Evolutionary conservation across 2,329 filamentous ascomycete species (phyloP).

Genomic region (Phoma sp.): DNA sequence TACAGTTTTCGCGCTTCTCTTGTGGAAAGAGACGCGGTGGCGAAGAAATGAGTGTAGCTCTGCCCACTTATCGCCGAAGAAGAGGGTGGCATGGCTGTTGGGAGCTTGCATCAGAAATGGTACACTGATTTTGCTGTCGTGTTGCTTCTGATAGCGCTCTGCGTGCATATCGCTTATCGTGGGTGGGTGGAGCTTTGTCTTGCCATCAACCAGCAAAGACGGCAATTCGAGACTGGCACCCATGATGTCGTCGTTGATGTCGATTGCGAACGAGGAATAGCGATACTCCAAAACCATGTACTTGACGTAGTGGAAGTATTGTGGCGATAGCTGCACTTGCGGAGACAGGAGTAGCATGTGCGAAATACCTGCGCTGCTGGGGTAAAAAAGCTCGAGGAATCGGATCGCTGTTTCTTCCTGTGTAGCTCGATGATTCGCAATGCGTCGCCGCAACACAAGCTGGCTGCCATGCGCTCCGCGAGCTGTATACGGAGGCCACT

Average conservation of each 20-base stretch:
- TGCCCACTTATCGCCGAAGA: constrained; percentile 84
- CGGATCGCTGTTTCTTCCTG: constrained; percentile 75
- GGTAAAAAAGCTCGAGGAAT: constrained; percentile 89
- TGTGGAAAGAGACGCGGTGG: constrained; percentile 57
- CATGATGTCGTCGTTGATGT: constrained; percentile 64
- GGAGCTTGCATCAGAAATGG: constrained; percentile 87
- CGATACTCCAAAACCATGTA: constrained; percentile 78
- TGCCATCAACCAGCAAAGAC: constrained; percentile 65
- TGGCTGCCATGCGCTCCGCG: constrained; percentile 44
- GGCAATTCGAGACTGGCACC: constrained; percentile 84
- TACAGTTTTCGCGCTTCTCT: constrained; percentile 28
- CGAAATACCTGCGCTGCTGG: constrained; percentile 64
- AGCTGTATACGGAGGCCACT: constrained; percentile 66
- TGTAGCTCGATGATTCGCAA: constrained; percentile 64
- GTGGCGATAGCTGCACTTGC: constrained; percentile 76
- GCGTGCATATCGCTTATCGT: constrained; percentile 45
- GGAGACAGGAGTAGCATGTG: constrained; percentile 87
- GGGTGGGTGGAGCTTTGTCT: constrained; percentile 60
- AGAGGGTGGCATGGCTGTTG: constrained; percentile 79
- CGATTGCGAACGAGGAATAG: constrained; percentile 64
- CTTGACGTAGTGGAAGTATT: constrained; percentile 86
- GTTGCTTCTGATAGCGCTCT: constrained; percentile 35
- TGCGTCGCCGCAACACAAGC: constrained; percentile 75
- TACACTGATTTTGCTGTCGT: constrained; percentile 46
- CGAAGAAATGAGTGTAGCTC: constrained; percentile 83